Evolutionary conservation across 2,329 filamentous ascomycete species (phyloP).

Genomic region (Tolypocladium nubicola): DNA sequence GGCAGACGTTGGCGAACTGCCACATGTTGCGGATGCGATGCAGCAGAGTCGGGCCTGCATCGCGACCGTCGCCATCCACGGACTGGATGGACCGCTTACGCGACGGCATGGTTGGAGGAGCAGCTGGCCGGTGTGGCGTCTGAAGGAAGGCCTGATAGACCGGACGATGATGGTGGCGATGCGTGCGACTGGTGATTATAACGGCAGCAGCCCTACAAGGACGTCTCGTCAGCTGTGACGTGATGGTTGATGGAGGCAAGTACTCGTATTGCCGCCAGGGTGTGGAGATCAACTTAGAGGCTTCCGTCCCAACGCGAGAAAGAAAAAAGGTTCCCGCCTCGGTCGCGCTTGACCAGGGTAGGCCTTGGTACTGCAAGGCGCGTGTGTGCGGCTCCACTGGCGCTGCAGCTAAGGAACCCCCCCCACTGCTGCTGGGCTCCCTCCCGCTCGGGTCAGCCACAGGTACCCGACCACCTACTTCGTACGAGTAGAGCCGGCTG

Average conservation of each 20-base stretch:
- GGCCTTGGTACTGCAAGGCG: background rate
- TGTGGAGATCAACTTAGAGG: background rate
- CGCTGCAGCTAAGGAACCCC: background rate
- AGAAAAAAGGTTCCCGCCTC: background rate
- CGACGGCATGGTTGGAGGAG: constrained; percentile 5
- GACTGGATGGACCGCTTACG: constrained; percentile 2
- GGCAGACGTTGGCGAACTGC: constrained; percentile 89
- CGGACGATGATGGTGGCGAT: background rate
- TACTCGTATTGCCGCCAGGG: background rate
- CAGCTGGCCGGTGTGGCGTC: background rate
- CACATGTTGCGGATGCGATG: constrained; percentile 76
- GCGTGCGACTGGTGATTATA: background rate
- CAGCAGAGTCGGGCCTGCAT: constrained; percentile 28
- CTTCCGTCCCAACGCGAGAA: background rate
- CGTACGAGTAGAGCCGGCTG: too few relatives aligned
- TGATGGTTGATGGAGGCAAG: background rate
- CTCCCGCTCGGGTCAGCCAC: background rate
- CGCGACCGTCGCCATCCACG: background rate
- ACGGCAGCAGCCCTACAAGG: background rate
- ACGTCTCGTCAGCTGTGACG: background rate
- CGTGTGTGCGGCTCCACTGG: background rate
- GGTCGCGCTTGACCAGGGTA: background rate
- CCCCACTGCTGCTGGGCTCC: background rate
- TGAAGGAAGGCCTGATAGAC: background rate
- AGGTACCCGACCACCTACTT: background rate